A percentile compares a stretch with the other conserved stretches of the same genome.
phyloP scores from a whole-genome alignment of 2,329 filamentous ascomycete species.

The Dendrostoma leiphaemia region DNA sequence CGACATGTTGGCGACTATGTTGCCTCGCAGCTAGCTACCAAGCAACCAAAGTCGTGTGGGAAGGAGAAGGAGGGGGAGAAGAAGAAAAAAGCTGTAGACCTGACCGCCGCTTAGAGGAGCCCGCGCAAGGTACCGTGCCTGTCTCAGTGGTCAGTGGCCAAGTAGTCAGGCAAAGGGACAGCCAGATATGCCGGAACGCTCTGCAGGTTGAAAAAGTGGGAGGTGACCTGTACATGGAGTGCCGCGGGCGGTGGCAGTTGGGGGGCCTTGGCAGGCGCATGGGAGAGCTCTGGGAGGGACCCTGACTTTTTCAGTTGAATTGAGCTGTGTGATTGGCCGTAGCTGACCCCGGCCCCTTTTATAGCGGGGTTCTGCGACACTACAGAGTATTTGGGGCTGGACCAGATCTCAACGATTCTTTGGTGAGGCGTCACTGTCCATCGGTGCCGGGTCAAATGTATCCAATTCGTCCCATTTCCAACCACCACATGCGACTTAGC shows the following conservation, averaged over 20 bases:
- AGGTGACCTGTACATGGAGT: not conserved
- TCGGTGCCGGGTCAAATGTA: too few species aligned
- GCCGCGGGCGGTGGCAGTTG: not conserved
- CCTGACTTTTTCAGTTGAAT: conserved; percentile 3
- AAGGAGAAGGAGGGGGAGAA: not conserved
- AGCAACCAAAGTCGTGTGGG: not conserved
- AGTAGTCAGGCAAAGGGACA: too few species aligned
- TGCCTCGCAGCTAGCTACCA: conserved; percentile 5
- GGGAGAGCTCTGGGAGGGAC: conserved; percentile 7
- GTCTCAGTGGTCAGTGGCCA: too few species aligned
- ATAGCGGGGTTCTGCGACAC: conserved; percentile 1
- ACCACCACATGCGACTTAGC: not conserved
- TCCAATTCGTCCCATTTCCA: not conserved
- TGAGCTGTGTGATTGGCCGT: conserved; percentile 12
- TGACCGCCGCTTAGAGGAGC: conserved; percentile 14
- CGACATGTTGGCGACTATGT: conserved; percentile 39
- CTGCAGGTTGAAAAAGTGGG: conserved; percentile 8
- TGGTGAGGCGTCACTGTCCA: too few species aligned
- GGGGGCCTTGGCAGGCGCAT: too few species aligned
- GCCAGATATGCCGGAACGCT: conserved; percentile 13
- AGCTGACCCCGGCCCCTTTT: conserved; percentile 3
- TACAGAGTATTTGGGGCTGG: too few species aligned
- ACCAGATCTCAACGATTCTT: too few species aligned
- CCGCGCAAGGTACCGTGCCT: not conserved
- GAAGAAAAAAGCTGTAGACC: not conserved